Base-by-base conservation (phyloP, 805 yeast genomes). In the Tanozyma kutaoensis region DNA sequence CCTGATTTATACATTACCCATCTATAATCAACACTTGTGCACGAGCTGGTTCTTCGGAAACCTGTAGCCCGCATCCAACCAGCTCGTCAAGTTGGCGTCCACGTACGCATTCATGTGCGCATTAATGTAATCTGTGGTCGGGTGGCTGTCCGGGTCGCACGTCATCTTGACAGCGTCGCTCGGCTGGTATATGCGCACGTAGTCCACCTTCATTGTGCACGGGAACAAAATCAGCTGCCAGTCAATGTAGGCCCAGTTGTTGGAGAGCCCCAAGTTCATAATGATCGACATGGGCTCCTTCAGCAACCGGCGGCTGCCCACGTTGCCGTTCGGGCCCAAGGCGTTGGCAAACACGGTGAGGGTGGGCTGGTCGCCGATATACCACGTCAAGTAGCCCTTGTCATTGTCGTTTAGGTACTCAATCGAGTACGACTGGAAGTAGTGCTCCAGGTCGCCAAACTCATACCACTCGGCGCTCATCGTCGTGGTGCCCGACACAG, bases 271-370 rank as follows among this genome's bases (percentile, higher is more conserved):
- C 55, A 88, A 55, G 50, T 88, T 88, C 62, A 88, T 45, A 37
- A 88, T 55, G 34, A 88, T 66, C 2, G 93, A 67, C 96, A 88
- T 85, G 37, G 97, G 97, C 47, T 88, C 98, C 48, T 78, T 76
- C 14, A 91, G 64, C 16, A 88, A 68, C 37, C 69, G 54, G 52
- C 97, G 72, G 77, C 78, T 72, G 22, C 72, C 91, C 37, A 88
- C 57, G 50, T 88, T 88, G 39, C 98, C 97, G 49, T 80, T 80
- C 20, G 95, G 95, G 31, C 81, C 78, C 32, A 88, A 57, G 1
- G 95, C 79, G 21, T 64, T 63, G 0, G 93, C 68, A 43, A 74
- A 64, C 24, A 85, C 48, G 0, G 93, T 78, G 40, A 72, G 67
- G 0, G 93, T 77, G 20, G 93, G 85, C 20, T 63, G 57, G 26